Base-by-base conservation (phyloP, 345 rosid genomes). In the Zanthoxylum bungeanum region DNA sequence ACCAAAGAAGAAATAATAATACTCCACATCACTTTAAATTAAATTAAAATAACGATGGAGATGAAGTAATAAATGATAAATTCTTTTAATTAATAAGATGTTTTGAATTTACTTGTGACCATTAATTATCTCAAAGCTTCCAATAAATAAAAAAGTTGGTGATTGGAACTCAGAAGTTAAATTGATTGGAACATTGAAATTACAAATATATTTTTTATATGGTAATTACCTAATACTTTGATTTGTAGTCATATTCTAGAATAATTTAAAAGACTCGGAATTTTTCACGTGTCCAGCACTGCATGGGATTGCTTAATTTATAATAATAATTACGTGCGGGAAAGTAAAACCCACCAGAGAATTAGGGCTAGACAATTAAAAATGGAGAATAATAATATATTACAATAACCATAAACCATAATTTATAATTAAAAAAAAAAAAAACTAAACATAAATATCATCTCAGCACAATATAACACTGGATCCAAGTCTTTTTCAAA, bases 211-310 rank as follows among this genome's bases (percentile, higher is more conserved):
- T 14, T 3, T 22, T 3, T 11, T 7, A 22, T 0, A 2, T 33
- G 25, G 10, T 25, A 56, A 3, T n/a, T 25, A 69, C 77, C 79
- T 68, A 79, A 22, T 58, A 2, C 78, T 46, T 58, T 70, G 70
- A 63, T 37, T 63, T 67, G 65, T 60, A 49, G 67, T 61, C 28
- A 53, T 11, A 44, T 21, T 69, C 64, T 70, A 64, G 44, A 82
- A 74, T 70, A 61, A 52, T 28, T 30, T 5, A 39, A 33, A 0
- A 27, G 30, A 39, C 19, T 39, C 2, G 0, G 6, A 25, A 63
- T 25, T 16, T 33, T 14, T 52, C 73, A 69, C 51, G 42, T 74
- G 25, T 65, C 47, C 47, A 34, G 1, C 22, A 14, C 12, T 66
- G 56, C 31, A 51, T 66, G 47, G 7, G 37, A 22, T 36, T 21